phyloP scores from a whole-genome alignment of 2,329 filamentous ascomycete genomes.

The Tolypocladium paradoxum region DNA sequence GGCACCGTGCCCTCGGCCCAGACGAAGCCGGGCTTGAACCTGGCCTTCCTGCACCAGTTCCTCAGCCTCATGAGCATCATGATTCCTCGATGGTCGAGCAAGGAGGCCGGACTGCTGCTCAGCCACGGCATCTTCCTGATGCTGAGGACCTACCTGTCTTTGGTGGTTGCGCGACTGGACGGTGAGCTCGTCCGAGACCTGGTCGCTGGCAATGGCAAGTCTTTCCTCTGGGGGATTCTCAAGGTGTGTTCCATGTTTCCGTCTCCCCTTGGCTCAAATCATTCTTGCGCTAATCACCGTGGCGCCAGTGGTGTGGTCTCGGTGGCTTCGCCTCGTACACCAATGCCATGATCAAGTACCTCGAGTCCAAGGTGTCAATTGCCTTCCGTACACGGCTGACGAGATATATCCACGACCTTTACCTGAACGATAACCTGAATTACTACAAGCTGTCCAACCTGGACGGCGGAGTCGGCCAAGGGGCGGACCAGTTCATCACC shows the following conservation, averaged over 20 bases:
- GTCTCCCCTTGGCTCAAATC: neutral
- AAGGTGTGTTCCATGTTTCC: constrained; percentile 42
- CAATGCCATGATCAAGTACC: constrained; percentile 97
- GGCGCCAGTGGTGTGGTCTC: constrained; percentile 69
- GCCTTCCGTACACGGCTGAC: constrained; percentile 93
- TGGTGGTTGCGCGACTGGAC: constrained; percentile 85
- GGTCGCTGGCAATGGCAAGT: constrained; percentile 84
- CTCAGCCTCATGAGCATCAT: constrained; percentile 94
- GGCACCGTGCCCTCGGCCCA: constrained; percentile 73
- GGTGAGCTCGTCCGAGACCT: constrained; percentile 94
- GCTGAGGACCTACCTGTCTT: constrained; percentile 83
- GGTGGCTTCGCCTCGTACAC: constrained; percentile 92
- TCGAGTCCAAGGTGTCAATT: constrained; percentile 96
- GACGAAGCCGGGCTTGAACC: constrained; percentile 86
- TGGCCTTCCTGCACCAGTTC: constrained; percentile 95
- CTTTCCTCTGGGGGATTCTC: constrained; percentile 76
- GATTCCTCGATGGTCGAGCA: constrained; percentile 91
- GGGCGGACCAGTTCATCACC: constrained; percentile 93
- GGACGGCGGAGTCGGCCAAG: constrained; percentile 84
- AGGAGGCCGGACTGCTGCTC: constrained; percentile 82
- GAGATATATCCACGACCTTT: constrained; percentile 93
- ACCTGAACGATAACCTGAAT: constrained; percentile 87
- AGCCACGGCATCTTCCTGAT: constrained; percentile 86
- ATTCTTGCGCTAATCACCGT: neutral
- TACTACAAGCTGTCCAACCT: constrained; percentile 93